These are phyloP conservation scores for Aspergillus udagawae DNA, from an alignment of 2,329 filamentous ascomycete species.

Conservation along the genomic window DNA sequence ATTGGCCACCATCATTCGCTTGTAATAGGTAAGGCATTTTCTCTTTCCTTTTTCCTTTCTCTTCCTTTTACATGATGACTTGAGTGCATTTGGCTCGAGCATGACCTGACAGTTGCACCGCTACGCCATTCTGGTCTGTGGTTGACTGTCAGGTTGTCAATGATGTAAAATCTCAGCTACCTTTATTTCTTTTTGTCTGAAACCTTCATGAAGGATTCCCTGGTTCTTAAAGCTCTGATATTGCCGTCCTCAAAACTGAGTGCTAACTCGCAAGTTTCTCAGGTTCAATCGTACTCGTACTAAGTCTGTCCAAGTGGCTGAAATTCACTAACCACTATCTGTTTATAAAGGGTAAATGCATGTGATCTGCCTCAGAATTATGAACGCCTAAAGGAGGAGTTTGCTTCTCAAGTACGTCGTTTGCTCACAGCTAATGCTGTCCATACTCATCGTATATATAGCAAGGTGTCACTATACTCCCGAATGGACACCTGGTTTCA, in stretches of 20 bases:
- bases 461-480: slow-evolving; percentile 81
- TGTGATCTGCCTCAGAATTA: slow-evolving; percentile 91
- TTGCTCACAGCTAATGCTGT: slow-evolving; percentile 31
- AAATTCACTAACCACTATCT: not conserved
- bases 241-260: not conserved
- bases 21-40: slow-evolving; percentile 30
- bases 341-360: slow-evolving; percentile 52
- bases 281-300: not conserved
- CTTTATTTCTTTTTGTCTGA: slow-evolving; percentile 88
- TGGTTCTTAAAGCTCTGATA: not conserved
- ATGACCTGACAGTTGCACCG: slow-evolving; percentile 62
- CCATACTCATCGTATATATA: slow-evolving; percentile 48
- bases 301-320: not conserved
- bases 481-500: slow-evolving; percentile 93
- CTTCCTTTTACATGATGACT: slow-evolving; percentile 75
- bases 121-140: slow-evolving; percentile 72
- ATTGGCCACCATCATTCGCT: slow-evolving; percentile 1
- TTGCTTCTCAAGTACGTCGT: slow-evolving; percentile 75
- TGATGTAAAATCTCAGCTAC: slow-evolving; percentile 99
- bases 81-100: slow-evolving; percentile 99
- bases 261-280: not conserved
- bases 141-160: slow-evolving; percentile 64
- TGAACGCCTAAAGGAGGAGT: slow-evolving; percentile 75
- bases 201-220: slow-evolving; percentile 59
- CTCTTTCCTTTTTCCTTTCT: slow-evolving; percentile 4